Base-by-base conservation (phyloP, 2,329 filamentous ascomycete genomes). In the Daldinia sp. region DNA sequence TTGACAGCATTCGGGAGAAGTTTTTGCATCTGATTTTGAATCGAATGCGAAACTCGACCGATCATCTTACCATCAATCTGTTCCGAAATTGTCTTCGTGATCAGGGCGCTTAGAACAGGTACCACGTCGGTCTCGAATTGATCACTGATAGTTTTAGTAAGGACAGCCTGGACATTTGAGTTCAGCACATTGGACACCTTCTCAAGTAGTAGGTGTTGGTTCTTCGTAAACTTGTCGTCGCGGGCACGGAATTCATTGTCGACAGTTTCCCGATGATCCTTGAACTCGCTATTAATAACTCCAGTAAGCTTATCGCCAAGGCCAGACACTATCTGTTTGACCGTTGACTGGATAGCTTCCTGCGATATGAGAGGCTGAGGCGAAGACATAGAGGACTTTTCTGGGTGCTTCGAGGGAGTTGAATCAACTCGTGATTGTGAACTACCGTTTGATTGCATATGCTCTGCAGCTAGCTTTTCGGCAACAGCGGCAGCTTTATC, bases 41-140 rank as follows among this genome's bases (percentile, higher is more conserved):
- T 80, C 1, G 86, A 83, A 44, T 86, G 85, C n/a, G 88, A 85
- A 42, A 97, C 80, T 59, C 91, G 86, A 55, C 88, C 85, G 71
- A 88, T 87, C 62, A 98, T 81, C 68, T 89, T 89, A 70, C 88
- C 85, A 63, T 88, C 86, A 26, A 98, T 84, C 77, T 93, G 89
- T 69, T 92, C 90, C 61, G 91, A 87, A 30, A 97, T 85, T 4
- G 90, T 87, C 68, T 89, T 87, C 50, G 88, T 85, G 13, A 92
- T 89, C 46, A 90, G 85, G 58, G 90, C 86, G 44, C 89, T 87
- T 63, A 98, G 83, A 35, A 90, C 85, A 10, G 96, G 95, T 59
- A 97, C 84, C 50, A 98, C 88, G 13, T 89, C 86, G 62, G 89
- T 86, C 68, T 93, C 88, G 72, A 97, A 93, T 78, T 92, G 92